These are phyloP conservation scores for Komagataella mondaviorum DNA, from an alignment of 805 yeast species.

Conservation along the genomic window DNA sequence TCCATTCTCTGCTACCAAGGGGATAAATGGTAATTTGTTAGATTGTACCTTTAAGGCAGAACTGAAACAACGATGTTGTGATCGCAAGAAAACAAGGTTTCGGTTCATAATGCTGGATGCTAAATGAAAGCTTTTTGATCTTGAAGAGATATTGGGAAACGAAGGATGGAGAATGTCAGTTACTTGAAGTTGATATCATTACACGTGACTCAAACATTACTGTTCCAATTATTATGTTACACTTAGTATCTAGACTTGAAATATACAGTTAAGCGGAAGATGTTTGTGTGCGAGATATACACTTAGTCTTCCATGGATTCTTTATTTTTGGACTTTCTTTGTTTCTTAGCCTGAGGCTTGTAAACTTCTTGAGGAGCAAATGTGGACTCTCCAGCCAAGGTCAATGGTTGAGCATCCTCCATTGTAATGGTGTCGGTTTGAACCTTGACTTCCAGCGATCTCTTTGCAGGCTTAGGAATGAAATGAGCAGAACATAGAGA, in stretches of 20 bases:
- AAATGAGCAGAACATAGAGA: constrained; percentile 90
- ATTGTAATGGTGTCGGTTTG: constrained; percentile 71
- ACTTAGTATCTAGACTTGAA: not conserved
- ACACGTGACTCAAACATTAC: not conserved
- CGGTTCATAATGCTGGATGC: not conserved
- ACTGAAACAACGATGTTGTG: not conserved
- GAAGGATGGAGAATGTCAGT: too few relatives aligned
- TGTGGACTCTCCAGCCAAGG: constrained; percentile 55
- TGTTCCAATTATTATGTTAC: not conserved
- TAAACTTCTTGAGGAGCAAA: constrained; percentile 95
- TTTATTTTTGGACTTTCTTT: constrained; percentile 5
- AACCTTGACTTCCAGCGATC: constrained; percentile 68
- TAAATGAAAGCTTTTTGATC: not conserved
- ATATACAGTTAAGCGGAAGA: not conserved
- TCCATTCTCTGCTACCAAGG: constrained; percentile 54
- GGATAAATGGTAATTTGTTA: constrained; percentile 33
- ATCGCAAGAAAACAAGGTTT: not conserved
- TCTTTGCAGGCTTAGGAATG: constrained; percentile 81
- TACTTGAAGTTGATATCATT: not conserved
- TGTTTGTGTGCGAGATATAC: not conserved
- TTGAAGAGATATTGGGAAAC: not conserved
- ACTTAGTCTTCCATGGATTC: not conserved
- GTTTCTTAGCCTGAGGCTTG: constrained; percentile 23
- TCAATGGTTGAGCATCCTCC: constrained; percentile 95
- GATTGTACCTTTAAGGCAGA: not conserved